Percentiles rank a stretch among this genome's conserved stretches.
Conservation (phyloP, 1,284 basidiomycete genomes). For the Cyathus olla region DNA sequence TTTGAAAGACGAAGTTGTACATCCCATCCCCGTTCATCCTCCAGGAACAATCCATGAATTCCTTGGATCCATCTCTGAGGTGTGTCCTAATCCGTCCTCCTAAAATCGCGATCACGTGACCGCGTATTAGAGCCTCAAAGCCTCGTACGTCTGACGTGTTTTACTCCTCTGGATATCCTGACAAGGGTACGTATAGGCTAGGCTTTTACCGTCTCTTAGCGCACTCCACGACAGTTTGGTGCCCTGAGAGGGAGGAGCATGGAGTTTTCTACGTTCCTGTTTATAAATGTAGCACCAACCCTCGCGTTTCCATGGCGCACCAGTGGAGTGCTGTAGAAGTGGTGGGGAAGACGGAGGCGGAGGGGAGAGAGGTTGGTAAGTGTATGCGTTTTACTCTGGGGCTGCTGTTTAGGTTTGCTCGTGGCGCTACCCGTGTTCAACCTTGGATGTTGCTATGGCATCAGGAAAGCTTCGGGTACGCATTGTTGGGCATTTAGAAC, state of each 20-base stretch:
- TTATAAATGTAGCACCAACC: slow-evolving; percentile 82
- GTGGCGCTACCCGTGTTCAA: no score
- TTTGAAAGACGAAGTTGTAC: slow-evolving; percentile 4
- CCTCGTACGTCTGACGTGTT: slow-evolving; percentile 49
- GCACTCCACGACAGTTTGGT: slow-evolving; percentile 77
- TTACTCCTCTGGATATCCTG: slow-evolving; percentile 6
- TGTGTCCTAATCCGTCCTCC: slow-evolving; percentile 49
- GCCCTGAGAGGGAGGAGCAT: slow-evolving; percentile 82
- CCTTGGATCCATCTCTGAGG: slow-evolving; percentile 66
- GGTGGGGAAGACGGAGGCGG: slow-evolving; percentile 63
- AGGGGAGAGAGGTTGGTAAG: slow-evolving; percentile 59
- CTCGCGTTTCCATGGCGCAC: slow-evolving; percentile 77
- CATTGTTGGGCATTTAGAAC: no score
- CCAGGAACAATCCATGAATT: slow-evolving; percentile 58
- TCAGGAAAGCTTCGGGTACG: no score
- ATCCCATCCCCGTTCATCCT: neutral
- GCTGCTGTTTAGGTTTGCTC: no score
- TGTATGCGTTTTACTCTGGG: no score
- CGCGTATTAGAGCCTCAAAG: neutral
- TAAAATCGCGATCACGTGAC: neutral
- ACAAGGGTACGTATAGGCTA: slow-evolving; percentile 52
- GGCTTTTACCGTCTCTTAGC: slow-evolving; percentile 74
- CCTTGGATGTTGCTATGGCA: no score
- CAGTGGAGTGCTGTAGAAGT: slow-evolving; percentile 74
- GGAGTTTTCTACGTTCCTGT: slow-evolving; percentile 78